Evolutionary conservation across 2,329 filamentous ascomycete species (phyloP).

Genomic region (Pezicula rhizophila): DNA sequence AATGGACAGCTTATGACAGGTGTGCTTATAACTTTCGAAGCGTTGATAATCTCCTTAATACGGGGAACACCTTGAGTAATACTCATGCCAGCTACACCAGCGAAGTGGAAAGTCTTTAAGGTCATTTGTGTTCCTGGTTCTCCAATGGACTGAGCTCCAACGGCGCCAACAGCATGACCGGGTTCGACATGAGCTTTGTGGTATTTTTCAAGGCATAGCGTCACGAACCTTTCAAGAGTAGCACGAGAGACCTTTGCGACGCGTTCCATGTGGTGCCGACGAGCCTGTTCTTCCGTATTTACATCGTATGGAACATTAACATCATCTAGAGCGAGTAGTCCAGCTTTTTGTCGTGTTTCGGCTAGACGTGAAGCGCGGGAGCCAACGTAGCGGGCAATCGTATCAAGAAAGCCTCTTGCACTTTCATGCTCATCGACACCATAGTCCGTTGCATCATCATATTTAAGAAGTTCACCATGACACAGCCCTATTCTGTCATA

Average conservation of each 20-base stretch:
- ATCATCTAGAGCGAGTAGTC: conserved; percentile 39
- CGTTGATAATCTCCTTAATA: conserved; percentile 99
- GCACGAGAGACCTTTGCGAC: conserved; percentile 76
- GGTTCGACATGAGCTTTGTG: conserved; percentile 87
- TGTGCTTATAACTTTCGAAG: conserved; percentile 87
- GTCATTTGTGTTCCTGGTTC: conserved; percentile 99
- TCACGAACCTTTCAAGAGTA: conserved; percentile 71
- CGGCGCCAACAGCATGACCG: conserved; percentile 90
- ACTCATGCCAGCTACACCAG: conserved; percentile 98
- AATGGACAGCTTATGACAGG: conserved; percentile 87
- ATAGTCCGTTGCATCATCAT: conserved; percentile 63
- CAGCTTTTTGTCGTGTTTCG: conserved; percentile 43
- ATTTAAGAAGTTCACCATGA: conserved; percentile 56
- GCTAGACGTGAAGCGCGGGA: conserved; percentile 56
- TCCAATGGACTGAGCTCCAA: conserved; percentile 95
- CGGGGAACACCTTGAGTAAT: conserved; percentile 98
- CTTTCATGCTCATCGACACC: conserved; percentile 76
- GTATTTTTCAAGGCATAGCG: conserved; percentile 81
- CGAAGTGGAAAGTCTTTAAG: conserved; percentile 98
- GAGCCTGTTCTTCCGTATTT: conserved; percentile 21
- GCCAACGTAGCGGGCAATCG: conserved; percentile 68
- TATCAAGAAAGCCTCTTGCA: conserved; percentile 72
- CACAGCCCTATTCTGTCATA: conserved; percentile 56
- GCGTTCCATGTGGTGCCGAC: conserved; percentile 45
- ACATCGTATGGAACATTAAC: conserved; percentile 27